Conservation (phyloP, 2,329 filamentous ascomycete genomes). For the Exophiala spinifera region DNA sequence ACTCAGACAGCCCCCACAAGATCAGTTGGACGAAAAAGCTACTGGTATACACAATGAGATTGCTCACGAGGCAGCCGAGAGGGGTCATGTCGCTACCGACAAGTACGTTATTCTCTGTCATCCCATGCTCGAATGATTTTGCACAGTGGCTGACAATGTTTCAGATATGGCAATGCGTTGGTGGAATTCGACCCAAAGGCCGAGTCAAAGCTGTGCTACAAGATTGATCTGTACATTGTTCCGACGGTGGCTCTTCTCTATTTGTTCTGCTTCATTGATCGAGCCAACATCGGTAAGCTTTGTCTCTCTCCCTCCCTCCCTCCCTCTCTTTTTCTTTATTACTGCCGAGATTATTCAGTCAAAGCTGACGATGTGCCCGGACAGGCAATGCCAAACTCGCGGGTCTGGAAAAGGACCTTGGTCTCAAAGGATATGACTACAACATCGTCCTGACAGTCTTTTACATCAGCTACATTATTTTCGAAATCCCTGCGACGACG, state of each 20-base stretch:
- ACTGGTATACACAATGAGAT: slow-evolving; percentile 30
- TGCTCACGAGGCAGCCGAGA: slow-evolving; percentile 30
- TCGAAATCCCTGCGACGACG: slow-evolving; percentile 68
- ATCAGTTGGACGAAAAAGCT: slow-evolving; percentile 33
- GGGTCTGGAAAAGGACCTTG: slow-evolving; percentile 61
- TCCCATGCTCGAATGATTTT: neutral
- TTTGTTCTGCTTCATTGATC: slow-evolving; percentile 67
- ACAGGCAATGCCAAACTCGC: slow-evolving; percentile 66
- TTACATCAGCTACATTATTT: slow-evolving; percentile 70
- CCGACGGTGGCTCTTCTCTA: slow-evolving; percentile 66
- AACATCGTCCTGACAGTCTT: slow-evolving; percentile 66
- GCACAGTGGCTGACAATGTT: neutral
- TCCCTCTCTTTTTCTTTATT: no score
- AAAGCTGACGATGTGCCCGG: slow-evolving; percentile 40
- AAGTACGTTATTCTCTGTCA: slow-evolving; percentile 35
- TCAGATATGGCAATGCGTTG: slow-evolving; percentile 50
- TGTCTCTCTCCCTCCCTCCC: neutral
- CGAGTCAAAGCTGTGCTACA: slow-evolving; percentile 57
- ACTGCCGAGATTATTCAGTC: no score
- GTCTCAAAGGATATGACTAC: slow-evolving; percentile 62
- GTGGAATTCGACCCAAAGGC: slow-evolving; percentile 56
- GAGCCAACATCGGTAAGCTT: slow-evolving; percentile 65
- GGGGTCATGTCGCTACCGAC: slow-evolving; percentile 49
- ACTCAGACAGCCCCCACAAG: slow-evolving; percentile 18
- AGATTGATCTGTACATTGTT: slow-evolving; percentile 64